These are phyloP conservation scores for Salix exigua DNA, from an alignment of 345 rosid species.

Conservation along the genomic window DNA sequence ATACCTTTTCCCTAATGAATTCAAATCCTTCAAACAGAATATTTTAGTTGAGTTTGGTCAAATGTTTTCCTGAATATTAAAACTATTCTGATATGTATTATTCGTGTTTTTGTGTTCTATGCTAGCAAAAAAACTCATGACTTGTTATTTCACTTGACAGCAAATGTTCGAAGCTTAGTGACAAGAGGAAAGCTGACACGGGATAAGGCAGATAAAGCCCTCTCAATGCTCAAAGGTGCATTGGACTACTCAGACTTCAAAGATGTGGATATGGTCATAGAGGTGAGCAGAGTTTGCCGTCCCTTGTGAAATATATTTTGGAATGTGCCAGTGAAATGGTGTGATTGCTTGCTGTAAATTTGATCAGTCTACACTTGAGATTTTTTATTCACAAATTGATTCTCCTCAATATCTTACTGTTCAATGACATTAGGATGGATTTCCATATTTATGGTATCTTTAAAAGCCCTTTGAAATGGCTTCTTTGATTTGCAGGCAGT, in stretches of 20 bases:
- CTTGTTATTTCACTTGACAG: conserved; percentile 39
- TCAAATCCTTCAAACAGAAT: no score
- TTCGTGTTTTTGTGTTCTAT: not conserved
- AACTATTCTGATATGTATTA: not conserved
- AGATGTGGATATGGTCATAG: conserved; percentile 94
- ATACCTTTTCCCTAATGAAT: no score
- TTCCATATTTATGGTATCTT: not conserved
- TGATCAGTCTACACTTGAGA: not conserved
- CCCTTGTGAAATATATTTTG: not conserved
- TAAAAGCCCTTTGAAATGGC: conserved; percentile 4
- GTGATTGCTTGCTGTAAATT: not conserved
- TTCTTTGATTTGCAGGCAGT: conserved; percentile 67
- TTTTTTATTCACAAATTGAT: conserved; percentile 2
- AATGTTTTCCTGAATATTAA: not conserved
- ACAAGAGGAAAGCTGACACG: conserved; percentile 59
- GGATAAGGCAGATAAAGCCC: conserved; percentile 69
- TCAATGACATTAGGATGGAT: not conserved
- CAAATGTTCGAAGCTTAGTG: conserved; percentile 64
- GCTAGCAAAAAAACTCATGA: not conserved
- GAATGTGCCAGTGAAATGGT: not conserved
- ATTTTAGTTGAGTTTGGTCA: not conserved
- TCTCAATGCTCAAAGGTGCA: conserved; percentile 74
- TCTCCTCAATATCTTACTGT: not conserved
- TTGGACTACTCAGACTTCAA: conserved; percentile 74
- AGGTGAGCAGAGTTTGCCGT: conserved; percentile 37